Base-by-base conservation (phyloP, 164 flowering plant genomes). In the Chloranthus sessilifolius region DNA sequence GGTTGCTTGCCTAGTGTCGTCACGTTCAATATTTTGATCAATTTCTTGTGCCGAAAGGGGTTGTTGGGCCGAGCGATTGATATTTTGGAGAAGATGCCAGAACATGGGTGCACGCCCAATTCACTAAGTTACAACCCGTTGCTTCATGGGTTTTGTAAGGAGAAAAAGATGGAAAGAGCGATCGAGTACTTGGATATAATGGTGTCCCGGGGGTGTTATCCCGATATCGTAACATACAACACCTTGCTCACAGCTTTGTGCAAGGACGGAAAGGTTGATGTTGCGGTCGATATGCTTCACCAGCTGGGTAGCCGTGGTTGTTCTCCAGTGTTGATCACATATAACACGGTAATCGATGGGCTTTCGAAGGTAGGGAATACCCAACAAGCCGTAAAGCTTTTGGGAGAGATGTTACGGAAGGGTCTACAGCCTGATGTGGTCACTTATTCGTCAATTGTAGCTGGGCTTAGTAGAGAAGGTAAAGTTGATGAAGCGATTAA, bases 271-370 rank as follows among this genome's bases (percentile, higher is more conserved):
- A 81, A 88, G 67, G 88, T 91, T 41, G 82, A 80, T 55, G 60
- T 64, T 56, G 96, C 96, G 7, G 73, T 81, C 20, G 86, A 82
- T 72, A 61, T 89, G 12, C 85, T 89, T 30, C 64, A 77, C 51
- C 89, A 80, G 58, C 77, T 85, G 11, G 78, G 74, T 37, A 68
- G 53, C 52, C 74, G 80, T 66, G 83, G 83, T 17, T 89, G 95
- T 61, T 75, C 89, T 4, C 97, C 94, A 1, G 94, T 77, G 53
- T 58, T 84, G 55, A 86, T 85, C 53, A 88, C 96, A 1, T 91
- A 91, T 56, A 88, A 85, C 43, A 88, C 95, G 0, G 95, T 88
- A 28, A 88, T 91, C 46, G 86, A 79, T 67, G 96, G 98, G 41
- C 80, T 91, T 2, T 67, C 88, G 25, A 85, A 74, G 68, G 65